phyloP scores from a whole-genome alignment of 306 rosid genomes.

The Cicer judaicum region DNA sequence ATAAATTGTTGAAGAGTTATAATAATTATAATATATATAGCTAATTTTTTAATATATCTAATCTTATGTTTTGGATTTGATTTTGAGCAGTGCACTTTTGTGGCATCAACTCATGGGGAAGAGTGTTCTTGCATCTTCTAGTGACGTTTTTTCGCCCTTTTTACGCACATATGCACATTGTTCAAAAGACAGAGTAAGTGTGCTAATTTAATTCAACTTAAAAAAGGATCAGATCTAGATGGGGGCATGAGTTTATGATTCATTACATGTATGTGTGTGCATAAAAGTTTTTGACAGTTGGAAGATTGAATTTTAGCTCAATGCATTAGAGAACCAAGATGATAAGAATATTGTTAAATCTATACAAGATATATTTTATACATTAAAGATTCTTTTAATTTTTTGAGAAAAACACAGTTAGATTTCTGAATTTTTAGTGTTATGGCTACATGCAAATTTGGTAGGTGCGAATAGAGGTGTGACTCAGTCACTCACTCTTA shows the following conservation, averaged over 20 bases:
- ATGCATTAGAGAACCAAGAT: neutral
- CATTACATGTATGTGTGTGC: neutral
- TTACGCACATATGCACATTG: constrained; percentile 91
- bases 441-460: too few relatives aligned
- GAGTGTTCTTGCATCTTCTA: constrained; percentile 62
- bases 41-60: constrained; percentile 14
- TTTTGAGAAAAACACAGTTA: too few relatives aligned
- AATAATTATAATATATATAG: constrained; percentile 5
- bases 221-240: constrained; percentile 1
- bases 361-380: too few relatives aligned
- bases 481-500: too few relatives aligned
- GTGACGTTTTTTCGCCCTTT: constrained; percentile 59
- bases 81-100: constrained; percentile 75
- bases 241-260: neutral
- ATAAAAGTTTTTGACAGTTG: neutral
- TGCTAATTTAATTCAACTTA: neutral
- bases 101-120: constrained; percentile 95
- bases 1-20: neutral
- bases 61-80: constrained; percentile 36
- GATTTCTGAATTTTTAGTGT: too few relatives aligned
- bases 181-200: constrained; percentile 81
- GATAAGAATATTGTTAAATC: too few relatives aligned
- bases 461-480: too few relatives aligned
- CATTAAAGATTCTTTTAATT: too few relatives aligned
- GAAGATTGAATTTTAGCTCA: neutral